These are phyloP conservation scores for Thalia dealbata DNA, from an alignment of 176 grass and related monocot species.

Conservation along the genomic window DNA sequence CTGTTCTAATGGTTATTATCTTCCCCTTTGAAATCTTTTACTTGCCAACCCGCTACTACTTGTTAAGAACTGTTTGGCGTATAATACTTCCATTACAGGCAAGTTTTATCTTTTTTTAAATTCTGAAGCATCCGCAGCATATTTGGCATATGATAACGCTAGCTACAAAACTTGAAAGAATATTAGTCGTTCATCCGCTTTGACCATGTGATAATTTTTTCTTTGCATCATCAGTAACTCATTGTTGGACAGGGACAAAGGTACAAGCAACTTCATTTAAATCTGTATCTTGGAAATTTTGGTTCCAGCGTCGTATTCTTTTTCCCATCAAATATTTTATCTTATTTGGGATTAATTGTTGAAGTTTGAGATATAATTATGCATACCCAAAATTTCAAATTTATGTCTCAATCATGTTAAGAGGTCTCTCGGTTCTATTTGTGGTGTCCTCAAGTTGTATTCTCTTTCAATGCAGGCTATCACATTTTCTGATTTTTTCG, in stretches of 20 bases:
- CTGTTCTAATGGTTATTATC: slow-evolving; percentile 66
- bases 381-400: neutral
- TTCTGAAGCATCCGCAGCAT: neutral
- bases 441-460: neutral
- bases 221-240: neutral
- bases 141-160: neutral
- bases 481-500: slow-evolving; percentile 94
- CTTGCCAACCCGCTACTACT: slow-evolving; percentile 79
- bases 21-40: slow-evolving; percentile 98
- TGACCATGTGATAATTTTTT: neutral
- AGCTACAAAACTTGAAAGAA: neutral
- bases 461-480: slow-evolving; percentile 49
- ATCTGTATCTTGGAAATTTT: neutral
- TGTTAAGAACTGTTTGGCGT: slow-evolving; percentile 73
- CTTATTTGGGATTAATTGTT: too few relatives aligned
- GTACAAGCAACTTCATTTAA: neutral
- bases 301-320: neutral
- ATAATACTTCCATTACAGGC: slow-evolving; percentile 90
- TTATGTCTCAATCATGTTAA: neutral
- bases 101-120: slow-evolving; percentile 1
- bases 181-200: neutral
- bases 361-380: too few relatives aligned
- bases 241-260: neutral
- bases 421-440: too few relatives aligned
- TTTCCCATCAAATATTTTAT: too few relatives aligned